Evolutionary conservation across 2,329 filamentous ascomycete species (phyloP).

Genomic region (Microdochium trichocladiopsis): DNA sequence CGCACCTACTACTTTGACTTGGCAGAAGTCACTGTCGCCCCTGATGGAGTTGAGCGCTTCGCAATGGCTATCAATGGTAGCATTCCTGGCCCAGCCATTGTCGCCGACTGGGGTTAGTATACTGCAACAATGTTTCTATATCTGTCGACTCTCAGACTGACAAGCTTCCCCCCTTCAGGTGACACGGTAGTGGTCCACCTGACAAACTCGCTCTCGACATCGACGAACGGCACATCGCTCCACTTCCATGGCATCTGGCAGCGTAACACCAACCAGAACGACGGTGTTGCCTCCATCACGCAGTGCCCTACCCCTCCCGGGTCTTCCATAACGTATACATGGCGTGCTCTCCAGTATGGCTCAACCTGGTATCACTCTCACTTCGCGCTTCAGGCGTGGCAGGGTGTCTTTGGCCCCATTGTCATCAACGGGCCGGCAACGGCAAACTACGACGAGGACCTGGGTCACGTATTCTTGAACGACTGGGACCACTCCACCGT

Average conservation of each 20-base stretch:
- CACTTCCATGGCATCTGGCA: conserved; percentile 60
- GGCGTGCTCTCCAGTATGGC: conserved; percentile 44
- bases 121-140: conserved; percentile 17
- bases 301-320: conserved; percentile 46
- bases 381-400: conserved; percentile 37
- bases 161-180: too few species aligned
- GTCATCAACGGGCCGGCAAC: conserved; percentile 54
- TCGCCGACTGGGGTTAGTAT: conserved; percentile 45
- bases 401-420: conserved; percentile 54
- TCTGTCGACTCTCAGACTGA: conserved; percentile 5
- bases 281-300: conserved; percentile 45
- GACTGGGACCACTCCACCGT: conserved; percentile 49
- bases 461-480: conserved; percentile 50
- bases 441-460: conserved; percentile 54
- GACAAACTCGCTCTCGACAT: conserved; percentile 36
- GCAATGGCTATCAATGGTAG: conserved; percentile 45
- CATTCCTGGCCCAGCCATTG: conserved; percentile 52
- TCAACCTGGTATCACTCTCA: conserved; percentile 57
- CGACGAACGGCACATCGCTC: conserved; percentile 51
- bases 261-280: conserved; percentile 42
- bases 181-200: conserved; percentile 44
- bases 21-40: conserved; percentile 28
- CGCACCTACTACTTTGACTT: conserved; percentile 40
- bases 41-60: conserved; percentile 35
- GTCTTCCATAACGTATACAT: conserved; percentile 47